Percentiles rank a stretch among this genome's conserved stretches.
These are phyloP conservation scores for Aspergillus diversus DNA, from an alignment of 495 filamentous ascomycete genomes.

Conservation along the genomic window DNA sequence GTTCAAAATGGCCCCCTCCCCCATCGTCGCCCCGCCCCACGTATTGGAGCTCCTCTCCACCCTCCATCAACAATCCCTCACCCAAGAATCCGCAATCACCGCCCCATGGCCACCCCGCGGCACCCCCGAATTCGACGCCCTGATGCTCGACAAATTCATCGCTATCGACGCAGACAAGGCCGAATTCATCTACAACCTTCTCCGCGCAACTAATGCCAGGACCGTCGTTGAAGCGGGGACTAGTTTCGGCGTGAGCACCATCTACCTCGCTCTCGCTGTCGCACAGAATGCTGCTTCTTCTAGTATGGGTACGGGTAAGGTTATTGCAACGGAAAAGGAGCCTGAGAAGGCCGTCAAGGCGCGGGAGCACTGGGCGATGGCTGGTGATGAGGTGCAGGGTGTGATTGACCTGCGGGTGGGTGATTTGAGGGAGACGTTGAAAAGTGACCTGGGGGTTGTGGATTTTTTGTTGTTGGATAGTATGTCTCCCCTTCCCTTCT, in stretches of 20 bases:
- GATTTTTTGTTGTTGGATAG: constrained; percentile 61
- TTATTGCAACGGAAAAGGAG: constrained; percentile 61
- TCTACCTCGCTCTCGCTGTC: constrained; percentile 59
- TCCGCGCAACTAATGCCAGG: constrained; percentile 41
- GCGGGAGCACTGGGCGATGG: constrained; percentile 50
- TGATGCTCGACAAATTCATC: constrained; percentile 54
- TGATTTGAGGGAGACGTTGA: constrained; percentile 55
- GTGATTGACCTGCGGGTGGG: constrained; percentile 57
- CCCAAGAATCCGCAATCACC: constrained; percentile 31
- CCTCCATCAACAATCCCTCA: constrained; percentile 29
- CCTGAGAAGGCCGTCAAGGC: constrained; percentile 47
- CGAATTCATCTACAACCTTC: constrained; percentile 51
- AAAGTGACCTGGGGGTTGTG: constrained; percentile 41
- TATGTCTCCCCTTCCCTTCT: constrained; percentile 30
- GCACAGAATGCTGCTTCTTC: constrained; percentile 30
- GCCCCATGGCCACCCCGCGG: constrained; percentile 17
- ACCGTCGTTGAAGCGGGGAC: constrained; percentile 59
- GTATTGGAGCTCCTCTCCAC: constrained; percentile 23
- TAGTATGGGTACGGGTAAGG: constrained; percentile 35
- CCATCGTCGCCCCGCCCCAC: constrained; percentile 28
- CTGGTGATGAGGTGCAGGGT: constrained; percentile 41
- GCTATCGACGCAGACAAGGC: constrained; percentile 57
- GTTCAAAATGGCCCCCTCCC: constrained; percentile 9
- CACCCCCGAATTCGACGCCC: constrained; percentile 28
- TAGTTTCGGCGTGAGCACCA: constrained; percentile 60